Evolutionary conservation across 2,329 filamentous ascomycete species (phyloP), one percentile per base, ranked within the genome.

Genomic region (Corinectria fuckeliana): DNA sequence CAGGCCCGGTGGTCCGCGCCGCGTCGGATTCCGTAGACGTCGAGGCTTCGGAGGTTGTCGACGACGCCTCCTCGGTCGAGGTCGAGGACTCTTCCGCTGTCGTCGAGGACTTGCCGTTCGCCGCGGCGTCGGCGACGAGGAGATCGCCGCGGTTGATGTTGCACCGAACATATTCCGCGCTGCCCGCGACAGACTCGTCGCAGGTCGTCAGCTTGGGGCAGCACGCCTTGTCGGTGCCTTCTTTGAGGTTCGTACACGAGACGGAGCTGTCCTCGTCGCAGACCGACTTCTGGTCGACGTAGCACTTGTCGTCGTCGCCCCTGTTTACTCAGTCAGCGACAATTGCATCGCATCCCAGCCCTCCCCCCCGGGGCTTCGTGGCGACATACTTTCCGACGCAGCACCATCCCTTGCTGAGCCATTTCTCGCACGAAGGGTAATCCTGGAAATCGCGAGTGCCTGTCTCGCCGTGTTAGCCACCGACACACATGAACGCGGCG

Each of bases 201-300:
- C 64, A 66, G 5, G 61, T 61, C n/a, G 64, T 66, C 20, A 61
- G 38, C 30, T 59, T 55, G 2, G 64, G 59, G 14, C 61, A 66
- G 16, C 59, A 61, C 2, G 64, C 62, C 25, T 50, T 39, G 14
- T 34, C 18, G 18, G 54, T 58, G n/a, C 59, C 61, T 5, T 41
- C 25, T 18, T 20, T 13, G 5, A 64, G 51, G 10, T 52, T 60
- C 23, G 51, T 57, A 9, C 64, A 64, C 8, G 49, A 41, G 16
- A 62, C 57, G 5, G 56, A 28, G 30, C 56, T 56, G 14, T 61
- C 56, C 20, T 66, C 56, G 8, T 48, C 28, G 39, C 62, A 64
- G 16, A 45, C 61, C n/a, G 61, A 63, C 23, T 11, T 14, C 36
- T 66, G 59, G 8, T 64, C 61, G 3, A 66, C 48, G 30, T 64